Evolutionary conservation across 768 basidiomycete species (phyloP).

Genomic region (Psilocybe cyanescens): DNA sequence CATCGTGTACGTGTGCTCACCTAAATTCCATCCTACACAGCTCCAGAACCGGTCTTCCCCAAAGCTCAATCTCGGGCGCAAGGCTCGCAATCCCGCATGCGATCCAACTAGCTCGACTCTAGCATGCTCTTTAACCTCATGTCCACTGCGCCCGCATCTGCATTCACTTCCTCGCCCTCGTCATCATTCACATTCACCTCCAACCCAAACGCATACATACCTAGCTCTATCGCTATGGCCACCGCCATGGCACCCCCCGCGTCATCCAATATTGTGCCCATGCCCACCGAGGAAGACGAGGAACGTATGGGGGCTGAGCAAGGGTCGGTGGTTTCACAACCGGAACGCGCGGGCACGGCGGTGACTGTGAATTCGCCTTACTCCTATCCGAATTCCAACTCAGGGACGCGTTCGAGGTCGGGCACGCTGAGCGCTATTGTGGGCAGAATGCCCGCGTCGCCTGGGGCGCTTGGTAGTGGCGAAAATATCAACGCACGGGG

Average conservation of each 20-base stretch:
- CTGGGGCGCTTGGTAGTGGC: slow-evolving; percentile 2
- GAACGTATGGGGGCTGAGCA: not conserved
- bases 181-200: too few species aligned
- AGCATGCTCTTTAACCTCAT: slow-evolving; percentile 10
- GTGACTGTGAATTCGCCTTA: too few species aligned
- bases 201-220: not conserved
- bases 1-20: too few species aligned
- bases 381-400: slow-evolving; percentile 15
- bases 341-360: too few species aligned
- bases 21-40: slow-evolving; percentile 26
- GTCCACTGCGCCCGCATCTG: too few species aligned
- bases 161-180: too few species aligned
- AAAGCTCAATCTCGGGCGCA: slow-evolving; percentile 19
- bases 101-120: slow-evolving; percentile 68
- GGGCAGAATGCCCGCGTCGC: slow-evolving; percentile 36
- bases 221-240: not conserved
- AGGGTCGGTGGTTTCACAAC: too few species aligned
- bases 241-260: not conserved
- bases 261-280: slow-evolving; percentile 5
- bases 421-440: not conserved
- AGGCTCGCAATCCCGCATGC: slow-evolving; percentile 38
- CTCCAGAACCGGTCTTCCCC: slow-evolving; percentile 45
- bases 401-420: too few species aligned
- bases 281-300: slow-evolving; percentile 13
- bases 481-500: slow-evolving; percentile 3